Percentiles rank a stretch among this genome's conserved stretches.
These are phyloP conservation scores for Yamadazyma dendronema DNA, from an alignment of 1,139 yeast genomes.

Conservation along the genomic window DNA sequence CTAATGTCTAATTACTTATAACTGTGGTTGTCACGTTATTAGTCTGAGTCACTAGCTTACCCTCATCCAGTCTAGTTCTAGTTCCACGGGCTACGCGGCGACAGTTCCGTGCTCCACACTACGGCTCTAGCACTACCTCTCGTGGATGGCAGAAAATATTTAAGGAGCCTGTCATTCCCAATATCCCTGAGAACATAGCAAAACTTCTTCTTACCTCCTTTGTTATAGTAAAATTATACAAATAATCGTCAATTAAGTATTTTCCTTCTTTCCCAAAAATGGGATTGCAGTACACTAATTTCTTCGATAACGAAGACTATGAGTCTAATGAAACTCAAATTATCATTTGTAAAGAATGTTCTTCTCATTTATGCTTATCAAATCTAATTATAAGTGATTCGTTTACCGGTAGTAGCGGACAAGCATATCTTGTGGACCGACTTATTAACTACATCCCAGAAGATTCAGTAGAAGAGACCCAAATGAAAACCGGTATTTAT, in stretches of 20 bases:
- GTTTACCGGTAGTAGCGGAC: constrained; percentile 52
- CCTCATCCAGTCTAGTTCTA: too few species aligned
- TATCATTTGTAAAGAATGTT: constrained; percentile 51
- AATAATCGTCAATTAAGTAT: too few species aligned
- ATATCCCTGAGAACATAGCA: neutral
- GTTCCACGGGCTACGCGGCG: too few species aligned
- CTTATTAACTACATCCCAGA: constrained; percentile 43
- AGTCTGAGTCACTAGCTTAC: too few species aligned
- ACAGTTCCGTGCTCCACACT: neutral
- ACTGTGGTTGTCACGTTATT: too few species aligned
- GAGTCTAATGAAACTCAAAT: constrained; percentile 39
- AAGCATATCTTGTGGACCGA: constrained; percentile 50
- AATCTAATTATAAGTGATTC: constrained; percentile 48
- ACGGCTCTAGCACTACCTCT: neutral
- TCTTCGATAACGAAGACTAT: constrained; percentile 34
- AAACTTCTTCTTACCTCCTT: too few species aligned
- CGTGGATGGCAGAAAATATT: neutral
- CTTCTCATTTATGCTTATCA: constrained; percentile 51
- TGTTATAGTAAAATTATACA: too few species aligned
- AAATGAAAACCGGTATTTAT: constrained; percentile 73
- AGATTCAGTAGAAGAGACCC: constrained; percentile 30
- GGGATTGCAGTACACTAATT: constrained; percentile 41
- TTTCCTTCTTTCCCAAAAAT: constrained; percentile 12
- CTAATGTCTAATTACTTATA: too few species aligned
- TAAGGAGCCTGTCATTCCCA: neutral